Evolutionary conservation across 352 stramenopile species (phyloP).

Genomic region (Pythium dissotocum): DNA sequence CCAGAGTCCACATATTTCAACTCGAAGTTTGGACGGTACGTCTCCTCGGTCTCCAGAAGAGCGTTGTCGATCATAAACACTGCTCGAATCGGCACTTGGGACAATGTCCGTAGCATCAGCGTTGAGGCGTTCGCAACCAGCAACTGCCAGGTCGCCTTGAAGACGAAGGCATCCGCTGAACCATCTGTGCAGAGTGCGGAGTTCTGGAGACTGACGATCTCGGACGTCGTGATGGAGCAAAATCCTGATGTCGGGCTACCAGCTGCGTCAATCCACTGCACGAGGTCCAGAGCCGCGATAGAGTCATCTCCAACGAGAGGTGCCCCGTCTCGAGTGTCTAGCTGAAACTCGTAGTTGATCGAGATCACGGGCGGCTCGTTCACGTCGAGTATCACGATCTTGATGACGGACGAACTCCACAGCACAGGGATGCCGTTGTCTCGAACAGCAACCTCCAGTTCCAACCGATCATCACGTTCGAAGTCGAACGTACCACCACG

Average conservation of each 20-base stretch:
- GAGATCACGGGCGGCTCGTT: conserved; percentile 46
- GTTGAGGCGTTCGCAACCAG: conserved; percentile 10
- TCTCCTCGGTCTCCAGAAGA: not conserved
- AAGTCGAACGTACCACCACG: conserved; percentile 41
- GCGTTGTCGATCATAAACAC: conserved; percentile 30
- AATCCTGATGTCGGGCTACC: conserved; percentile 4
- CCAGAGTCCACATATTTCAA: conserved; percentile 21
- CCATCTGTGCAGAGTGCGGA: conserved; percentile 1
- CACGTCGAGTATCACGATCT: conserved; percentile 36
- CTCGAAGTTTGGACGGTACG: conserved; percentile 18
- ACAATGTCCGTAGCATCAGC: conserved; percentile 24
- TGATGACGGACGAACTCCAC: conserved; percentile 28
- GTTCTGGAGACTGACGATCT: conserved; percentile 17
- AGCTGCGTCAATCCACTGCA: conserved; percentile 10
- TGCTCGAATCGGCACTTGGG: conserved; percentile 12
- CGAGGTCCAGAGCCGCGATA: conserved; percentile 3
- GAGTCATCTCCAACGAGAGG: conserved; percentile 2
- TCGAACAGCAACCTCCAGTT: conserved; percentile 34
- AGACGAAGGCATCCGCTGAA: conserved; percentile 3
- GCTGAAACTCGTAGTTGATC: conserved; percentile 27
- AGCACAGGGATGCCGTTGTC: conserved; percentile 45
- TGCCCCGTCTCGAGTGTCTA: conserved; percentile 15
- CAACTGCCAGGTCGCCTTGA: conserved; percentile 17
- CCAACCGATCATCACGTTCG: conserved; percentile 27
- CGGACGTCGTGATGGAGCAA: conserved; percentile 6